Percentiles rank a stretch among this genome's conserved stretches.
phyloP scores from a whole-genome alignment of 2,329 filamentous ascomycete species.

The Colletotrichum costaricense region DNA sequence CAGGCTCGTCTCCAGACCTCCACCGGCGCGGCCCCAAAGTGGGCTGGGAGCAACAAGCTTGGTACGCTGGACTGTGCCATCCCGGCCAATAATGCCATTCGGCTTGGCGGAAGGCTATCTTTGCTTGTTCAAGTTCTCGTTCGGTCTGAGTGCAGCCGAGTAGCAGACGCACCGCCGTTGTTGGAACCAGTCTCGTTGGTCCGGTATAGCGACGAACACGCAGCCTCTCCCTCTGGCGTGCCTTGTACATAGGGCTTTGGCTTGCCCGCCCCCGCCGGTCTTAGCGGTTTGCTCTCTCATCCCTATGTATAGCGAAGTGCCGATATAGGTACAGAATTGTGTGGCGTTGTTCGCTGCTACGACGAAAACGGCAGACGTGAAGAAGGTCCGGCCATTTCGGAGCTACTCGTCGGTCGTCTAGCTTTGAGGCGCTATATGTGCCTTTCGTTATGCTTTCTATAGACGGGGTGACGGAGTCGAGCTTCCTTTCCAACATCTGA shows the following conservation, averaged over 20 bases:
- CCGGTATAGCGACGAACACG: background rate
- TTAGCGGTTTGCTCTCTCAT: background rate
- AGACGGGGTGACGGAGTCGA: conserved; percentile 1
- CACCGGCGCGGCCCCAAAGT: conserved; percentile 18
- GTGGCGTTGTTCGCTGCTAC: background rate
- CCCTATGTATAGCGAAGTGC: background rate
- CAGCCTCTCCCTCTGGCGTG: conserved; percentile 13
- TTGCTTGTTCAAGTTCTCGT: conserved; percentile 21
- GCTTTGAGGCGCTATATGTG: conserved; percentile 4
- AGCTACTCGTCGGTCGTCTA: background rate
- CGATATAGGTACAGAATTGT: conserved; percentile 3
- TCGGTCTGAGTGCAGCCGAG: conserved; percentile 44
- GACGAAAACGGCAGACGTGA: background rate
- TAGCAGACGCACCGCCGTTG: conserved; percentile 3
- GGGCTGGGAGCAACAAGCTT: conserved; percentile 15
- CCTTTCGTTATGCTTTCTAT: background rate
- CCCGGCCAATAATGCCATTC: conserved; percentile 28
- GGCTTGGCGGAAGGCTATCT: conserved; percentile 17
- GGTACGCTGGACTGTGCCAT: conserved; percentile 35
- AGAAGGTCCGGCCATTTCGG: background rate
- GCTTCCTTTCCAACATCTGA: background rate
- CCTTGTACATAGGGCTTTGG: background rate
- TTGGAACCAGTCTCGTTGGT: conserved; percentile 7
- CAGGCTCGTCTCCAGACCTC: conserved; percentile 30
- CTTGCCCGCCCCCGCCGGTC: conserved; percentile 8